A percentile compares a stretch with the other conserved stretches of the same genome.
Evolutionary conservation across 306 rosid species (phyloP).

Genomic region (Fagus sylvatica): DNA sequence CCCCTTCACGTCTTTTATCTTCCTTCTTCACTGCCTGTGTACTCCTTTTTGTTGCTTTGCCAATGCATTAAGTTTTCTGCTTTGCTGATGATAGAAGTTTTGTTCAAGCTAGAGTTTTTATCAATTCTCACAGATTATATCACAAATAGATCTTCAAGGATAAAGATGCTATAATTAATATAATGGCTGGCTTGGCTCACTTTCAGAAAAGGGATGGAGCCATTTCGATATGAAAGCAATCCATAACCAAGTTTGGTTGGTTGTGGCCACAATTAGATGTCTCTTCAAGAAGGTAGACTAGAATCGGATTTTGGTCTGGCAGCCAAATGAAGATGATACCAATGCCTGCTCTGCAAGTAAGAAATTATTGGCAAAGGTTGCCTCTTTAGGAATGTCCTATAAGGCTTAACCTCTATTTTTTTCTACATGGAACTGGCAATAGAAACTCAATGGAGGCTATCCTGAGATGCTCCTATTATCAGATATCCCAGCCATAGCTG

Average conservation of each 20-base stretch:
- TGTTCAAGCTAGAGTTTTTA: too few species aligned
- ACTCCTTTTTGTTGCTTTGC: not conserved
- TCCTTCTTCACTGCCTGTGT: not conserved
- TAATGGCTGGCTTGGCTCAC: not conserved
- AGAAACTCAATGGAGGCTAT: too few species aligned
- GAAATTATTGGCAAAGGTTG: not conserved
- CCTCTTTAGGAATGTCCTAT: not conserved
- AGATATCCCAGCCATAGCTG: too few species aligned
- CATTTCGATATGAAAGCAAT: not conserved
- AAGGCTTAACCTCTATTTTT: not conserved
- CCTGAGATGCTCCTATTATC: too few species aligned
- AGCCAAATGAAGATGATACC: not conserved
- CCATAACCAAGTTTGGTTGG: not conserved
- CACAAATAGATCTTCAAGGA: not conserved
- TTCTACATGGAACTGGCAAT: too few species aligned
- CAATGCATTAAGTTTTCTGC: not conserved
- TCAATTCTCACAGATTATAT: too few species aligned
- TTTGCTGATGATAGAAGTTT: too few species aligned
- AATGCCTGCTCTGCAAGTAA: not conserved
- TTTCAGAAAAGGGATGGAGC: not conserved
- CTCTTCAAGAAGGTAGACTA: not conserved
- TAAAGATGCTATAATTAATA: not conserved
- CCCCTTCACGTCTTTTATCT: not conserved
- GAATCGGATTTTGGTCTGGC: not conserved
- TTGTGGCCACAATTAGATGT: not conserved